Percentiles rank a stretch among this genome's conserved stretches.
Conservation (phyloP, 345 rosid species). For the Bretschneidera sinensis region DNA sequence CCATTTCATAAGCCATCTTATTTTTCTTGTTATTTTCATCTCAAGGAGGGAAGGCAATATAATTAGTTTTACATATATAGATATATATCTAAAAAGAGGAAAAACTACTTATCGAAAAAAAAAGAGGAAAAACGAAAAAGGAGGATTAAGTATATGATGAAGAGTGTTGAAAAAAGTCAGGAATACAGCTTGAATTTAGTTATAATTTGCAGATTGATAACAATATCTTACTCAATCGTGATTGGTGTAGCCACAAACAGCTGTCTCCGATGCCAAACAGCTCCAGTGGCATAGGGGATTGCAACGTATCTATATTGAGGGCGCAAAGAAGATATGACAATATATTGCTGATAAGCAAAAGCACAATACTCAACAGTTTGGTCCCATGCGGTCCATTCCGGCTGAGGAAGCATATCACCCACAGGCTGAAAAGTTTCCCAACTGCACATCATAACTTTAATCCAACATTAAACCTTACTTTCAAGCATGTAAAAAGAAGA, state of each 20-base stretch:
- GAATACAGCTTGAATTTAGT: neutral
- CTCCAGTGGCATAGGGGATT: constrained; percentile 91
- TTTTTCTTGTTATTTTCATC: neutral
- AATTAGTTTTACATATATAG: too few relatives aligned
- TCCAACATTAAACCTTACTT: constrained; percentile 11
- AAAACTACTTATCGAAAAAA: too few relatives aligned
- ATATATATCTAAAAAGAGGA: too few relatives aligned
- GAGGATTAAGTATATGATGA: too few relatives aligned
- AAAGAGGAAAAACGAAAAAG: too few relatives aligned
- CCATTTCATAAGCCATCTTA: too few relatives aligned
- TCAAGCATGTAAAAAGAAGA: neutral
- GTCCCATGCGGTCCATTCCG: constrained; percentile 99
- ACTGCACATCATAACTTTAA: constrained; percentile 44
- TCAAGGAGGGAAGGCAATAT: neutral
- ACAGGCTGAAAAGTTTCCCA: constrained; percentile 99
- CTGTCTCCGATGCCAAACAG: constrained; percentile 97
- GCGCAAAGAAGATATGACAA: constrained; percentile 88
- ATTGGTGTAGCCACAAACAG: constrained; percentile 96
- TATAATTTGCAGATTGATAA: neutral
- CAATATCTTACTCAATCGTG: constrained; percentile 80
- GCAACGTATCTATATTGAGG: constrained; percentile 97
- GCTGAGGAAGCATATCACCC: constrained; percentile 95
- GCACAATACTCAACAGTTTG: constrained; percentile 98
- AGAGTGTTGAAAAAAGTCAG: too few relatives aligned
- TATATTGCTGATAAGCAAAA: constrained; percentile 84